Conservation (phyloP, 768 basidiomycete genomes). For the Termitomyces heimii region DNA sequence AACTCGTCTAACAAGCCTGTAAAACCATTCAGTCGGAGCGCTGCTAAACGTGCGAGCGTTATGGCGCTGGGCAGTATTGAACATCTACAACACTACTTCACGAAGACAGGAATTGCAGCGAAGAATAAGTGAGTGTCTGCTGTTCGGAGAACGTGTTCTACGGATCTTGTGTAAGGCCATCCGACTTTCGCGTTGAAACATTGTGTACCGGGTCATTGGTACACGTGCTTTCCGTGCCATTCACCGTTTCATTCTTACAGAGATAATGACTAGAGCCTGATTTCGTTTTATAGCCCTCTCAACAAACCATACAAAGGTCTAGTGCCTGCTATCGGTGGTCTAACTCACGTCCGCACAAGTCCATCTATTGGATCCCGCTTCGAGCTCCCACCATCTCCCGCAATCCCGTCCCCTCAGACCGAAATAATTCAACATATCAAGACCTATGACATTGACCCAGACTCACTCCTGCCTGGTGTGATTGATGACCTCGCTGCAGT, state of each 20-base stretch:
- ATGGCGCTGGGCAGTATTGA: conserved; percentile 95
- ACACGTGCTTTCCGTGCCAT: not conserved
- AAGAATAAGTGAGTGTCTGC: conserved; percentile 59
- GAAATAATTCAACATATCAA: conserved; percentile 55
- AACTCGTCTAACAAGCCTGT: conserved; percentile 65
- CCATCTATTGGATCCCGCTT: conserved; percentile 43
- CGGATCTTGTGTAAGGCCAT: not conserved
- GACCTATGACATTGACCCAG: conserved; percentile 69
- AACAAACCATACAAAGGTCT: conserved; percentile 55
- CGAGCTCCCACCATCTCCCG: conserved; percentile 68
- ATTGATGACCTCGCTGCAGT: conserved; percentile 68
- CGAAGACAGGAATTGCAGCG: conserved; percentile 75
- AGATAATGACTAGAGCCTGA: not conserved
- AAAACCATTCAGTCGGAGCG: conserved; percentile 86
- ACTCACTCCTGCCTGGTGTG: conserved; percentile 69
- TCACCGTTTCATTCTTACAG: not conserved
- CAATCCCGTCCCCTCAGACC: conserved; percentile 37
- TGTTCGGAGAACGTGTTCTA: not conserved
- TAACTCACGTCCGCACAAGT: conserved; percentile 35
- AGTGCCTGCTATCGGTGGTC: conserved; percentile 72
- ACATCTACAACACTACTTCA: conserved; percentile 93
- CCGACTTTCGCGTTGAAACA: not conserved
- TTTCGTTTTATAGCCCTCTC: conserved; percentile 22
- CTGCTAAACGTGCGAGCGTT: conserved; percentile 90
- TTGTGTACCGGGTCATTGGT: not conserved